Base-by-base conservation (phyloP, 768 basidiomycete species). In the Mycena galericulata region DNA sequence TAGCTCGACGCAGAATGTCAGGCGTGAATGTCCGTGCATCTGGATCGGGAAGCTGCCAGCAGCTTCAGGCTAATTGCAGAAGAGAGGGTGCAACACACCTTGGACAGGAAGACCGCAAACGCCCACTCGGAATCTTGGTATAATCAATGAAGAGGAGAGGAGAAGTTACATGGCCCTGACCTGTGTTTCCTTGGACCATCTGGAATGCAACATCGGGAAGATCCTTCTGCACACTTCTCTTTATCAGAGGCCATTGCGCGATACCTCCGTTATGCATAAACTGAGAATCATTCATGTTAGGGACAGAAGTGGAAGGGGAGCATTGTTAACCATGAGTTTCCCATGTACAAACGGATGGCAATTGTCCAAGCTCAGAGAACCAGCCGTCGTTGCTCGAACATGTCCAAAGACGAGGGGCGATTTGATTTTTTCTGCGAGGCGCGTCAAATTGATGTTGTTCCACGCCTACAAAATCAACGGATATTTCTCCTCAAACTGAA, bases 231-330 rank as follows among this genome's bases (percentile, higher is more conserved):
- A 99, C 79, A 30, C 84, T 86, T 29, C 98, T 87, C 80, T 97
- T 98, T 72, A 99, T 87, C 65, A 84, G 81, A 47, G 79, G 79
- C 79, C 98, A 99, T 6, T 94, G 90, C 46, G 93, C 90, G 62
- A 99, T 93, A n/a, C 90, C 90, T 60, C 97, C 97, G 71, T 98
- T 99, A 78, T 97, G 96, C 96, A 98, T 98, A 81, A 94, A 98
- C 96, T 97, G 71, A 5, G 24, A 47, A 41, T 51, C n/a, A n/a
- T n/a, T n/a, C n/a, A 29, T 20, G 38, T 49, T 55, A 56, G 61
- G 47, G 54, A 45, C 43, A 18, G n/a, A 50, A 54, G 22, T 49
- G 41, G 29, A 57, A 53, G 12, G 32, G 70, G 20, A 22, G 20
- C 4, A 9, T 24, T 67, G 70, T 80, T 72, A 74, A 96, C 96